These are phyloP conservation scores for Jamesozyma rosinii DNA, from an alignment of 805 yeast species.

Conservation along the genomic window DNA sequence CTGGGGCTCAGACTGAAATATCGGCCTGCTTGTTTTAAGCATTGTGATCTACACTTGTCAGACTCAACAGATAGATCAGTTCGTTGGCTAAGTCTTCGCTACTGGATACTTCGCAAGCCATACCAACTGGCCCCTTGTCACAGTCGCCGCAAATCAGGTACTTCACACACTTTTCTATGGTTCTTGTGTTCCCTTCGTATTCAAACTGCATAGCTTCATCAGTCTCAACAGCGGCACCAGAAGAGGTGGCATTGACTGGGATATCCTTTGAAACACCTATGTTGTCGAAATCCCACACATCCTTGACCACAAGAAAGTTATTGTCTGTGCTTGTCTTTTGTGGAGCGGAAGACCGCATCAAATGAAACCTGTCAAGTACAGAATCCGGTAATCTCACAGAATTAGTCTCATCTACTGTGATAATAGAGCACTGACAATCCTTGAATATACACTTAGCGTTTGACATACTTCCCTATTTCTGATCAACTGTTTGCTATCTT, in stretches of 20 bases:
- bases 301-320: conserved; percentile 38
- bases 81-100: conserved; percentile 13
- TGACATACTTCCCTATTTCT: conserved; percentile 5
- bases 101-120: conserved; percentile 39
- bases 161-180: conserved; percentile 37
- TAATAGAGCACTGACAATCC: conserved; percentile 17
- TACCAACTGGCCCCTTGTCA: conserved; percentile 68
- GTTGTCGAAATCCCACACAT: conserved; percentile 74
- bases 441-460: conserved; percentile 22
- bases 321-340: not conserved
- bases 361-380: conserved; percentile 12
- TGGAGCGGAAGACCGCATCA: conserved; percentile 12
- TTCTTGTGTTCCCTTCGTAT: conserved; percentile 15
- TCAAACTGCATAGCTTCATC: conserved; percentile 11
- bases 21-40: not conserved
- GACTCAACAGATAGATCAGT: conserved; percentile 37
- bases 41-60: conserved; percentile 29
- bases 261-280: conserved; percentile 55
- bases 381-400: conserved; percentile 6
- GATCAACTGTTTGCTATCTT: no score
- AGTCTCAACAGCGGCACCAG: conserved; percentile 2
- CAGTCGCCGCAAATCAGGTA: conserved; percentile 65
- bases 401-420: conserved; percentile 8
- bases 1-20: no score
- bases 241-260: conserved; percentile 8